Conservation (phyloP, 352 stramenopile species). For the Albugo candida region DNA sequence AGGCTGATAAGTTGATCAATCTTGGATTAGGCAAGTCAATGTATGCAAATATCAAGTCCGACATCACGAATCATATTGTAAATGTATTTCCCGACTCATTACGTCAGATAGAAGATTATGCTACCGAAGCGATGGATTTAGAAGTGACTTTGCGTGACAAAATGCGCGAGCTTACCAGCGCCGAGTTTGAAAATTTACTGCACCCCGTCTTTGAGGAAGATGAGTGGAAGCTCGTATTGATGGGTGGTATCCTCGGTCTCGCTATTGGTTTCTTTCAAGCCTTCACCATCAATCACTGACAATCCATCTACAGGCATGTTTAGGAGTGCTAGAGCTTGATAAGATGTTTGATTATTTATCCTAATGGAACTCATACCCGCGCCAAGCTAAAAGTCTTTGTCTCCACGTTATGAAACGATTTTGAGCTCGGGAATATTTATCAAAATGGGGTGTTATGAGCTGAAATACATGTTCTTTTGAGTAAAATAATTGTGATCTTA, state of each 20-base stretch:
- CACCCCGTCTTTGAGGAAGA: conserved; percentile 98
- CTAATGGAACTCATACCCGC: neutral
- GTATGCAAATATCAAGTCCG: conserved; percentile 72
- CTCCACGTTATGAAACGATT: no score
- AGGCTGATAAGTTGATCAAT: conserved; percentile 73
- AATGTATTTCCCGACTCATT: conserved; percentile 72
- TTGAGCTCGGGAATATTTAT: no score
- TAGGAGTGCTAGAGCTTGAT: neutral
- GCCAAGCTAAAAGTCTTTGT: neutral
- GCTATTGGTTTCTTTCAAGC: conserved; percentile 83
- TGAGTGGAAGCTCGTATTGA: conserved; percentile 95
- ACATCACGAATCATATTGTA: conserved; percentile 78
- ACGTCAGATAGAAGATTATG: conserved; percentile 86
- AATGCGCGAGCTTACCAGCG: conserved; percentile 77
- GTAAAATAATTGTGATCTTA: no score
- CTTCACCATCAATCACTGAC: conserved; percentile 66
- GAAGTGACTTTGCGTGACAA: conserved; percentile 81
- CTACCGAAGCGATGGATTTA: conserved; percentile 82
- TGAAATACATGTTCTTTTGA: no score
- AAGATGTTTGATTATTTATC: neutral
- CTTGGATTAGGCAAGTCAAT: conserved; percentile 65
- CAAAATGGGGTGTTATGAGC: no score
- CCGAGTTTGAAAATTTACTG: conserved; percentile 90
- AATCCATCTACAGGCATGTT: conserved; percentile 1
- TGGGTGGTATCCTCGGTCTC: conserved; percentile 86